Evolutionary conservation across 1,284 basidiomycete genomes (phyloP), one percentile per base, ranked within the genome.

Genomic region (Amylostereum chailletii): DNA sequence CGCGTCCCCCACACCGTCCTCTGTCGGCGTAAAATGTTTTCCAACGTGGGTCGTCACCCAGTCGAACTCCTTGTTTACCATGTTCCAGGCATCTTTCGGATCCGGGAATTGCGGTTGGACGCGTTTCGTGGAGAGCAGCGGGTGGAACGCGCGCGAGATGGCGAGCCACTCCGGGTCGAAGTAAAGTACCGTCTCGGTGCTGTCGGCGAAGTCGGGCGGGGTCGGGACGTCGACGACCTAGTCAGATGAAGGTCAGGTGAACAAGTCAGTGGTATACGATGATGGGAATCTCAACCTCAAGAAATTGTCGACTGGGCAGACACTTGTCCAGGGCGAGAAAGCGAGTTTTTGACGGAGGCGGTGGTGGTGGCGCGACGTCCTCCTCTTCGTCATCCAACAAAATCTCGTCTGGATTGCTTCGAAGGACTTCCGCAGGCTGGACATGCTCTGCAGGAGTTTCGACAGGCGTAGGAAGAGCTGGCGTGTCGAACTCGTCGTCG

Each of bases 321-420:
- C 94, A 97, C 65, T 99, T 98, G 69, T 96, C 93, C 3, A 99
- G 71, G 1, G 95, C 94, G 8, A 99, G 68, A 66, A 99, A 99
- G 47, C 75, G 78, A 0, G 95, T 98, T 51, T 65, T 60, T 27
- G 54, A 61, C 53, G 58, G 59, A 3, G 62, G 61, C 2, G 61
- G 61, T 3, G 69, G 68, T 2, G 61, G 62, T 3, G 61, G 59
- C n/a, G 63, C 68, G 9, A 73, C 70, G 4, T 68, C 59, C 3
- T 70, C 69, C 53, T 80, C 80, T 52, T 84, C 82, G 40, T 84
- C 78, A 11, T 77, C 80, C 6, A 88, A 66, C 2, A 60, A 59
- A 48, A 89, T 87, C 67, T 89, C 86, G 53, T 91, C 85, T 5
- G 85, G 81, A 58, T 90, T 88, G 9, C 50, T 56, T 40, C 53